These are phyloP conservation scores for Phalaenopsis hybrid DNA, from an alignment of 116 monocot species.

Conservation along the genomic window DNA sequence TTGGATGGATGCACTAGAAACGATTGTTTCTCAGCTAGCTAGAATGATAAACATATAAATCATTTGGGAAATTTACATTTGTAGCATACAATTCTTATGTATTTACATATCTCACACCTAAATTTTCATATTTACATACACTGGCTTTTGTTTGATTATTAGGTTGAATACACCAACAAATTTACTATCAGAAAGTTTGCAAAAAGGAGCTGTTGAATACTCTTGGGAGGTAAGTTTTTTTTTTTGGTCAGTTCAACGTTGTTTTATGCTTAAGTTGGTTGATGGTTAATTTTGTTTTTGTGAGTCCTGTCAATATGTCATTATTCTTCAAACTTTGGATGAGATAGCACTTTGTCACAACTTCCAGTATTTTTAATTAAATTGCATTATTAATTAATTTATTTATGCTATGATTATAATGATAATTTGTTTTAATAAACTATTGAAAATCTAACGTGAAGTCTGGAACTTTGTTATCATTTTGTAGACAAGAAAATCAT, in stretches of 20 bases:
- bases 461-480: neutral
- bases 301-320: neutral
- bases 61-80: no score
- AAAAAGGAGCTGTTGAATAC: conserved; percentile 48
- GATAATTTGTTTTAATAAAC: neutral
- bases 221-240: conserved; percentile 68
- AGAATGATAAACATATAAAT: no score
- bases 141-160: conserved; percentile 11
- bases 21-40: no score
- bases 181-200: conserved; percentile 49
- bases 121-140: no score
- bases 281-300: neutral
- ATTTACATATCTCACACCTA: no score
- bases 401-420: neutral
- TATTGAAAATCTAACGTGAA: neutral
- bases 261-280: neutral
- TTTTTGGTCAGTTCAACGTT: neutral
- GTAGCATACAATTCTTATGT: no score
- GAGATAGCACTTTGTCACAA: neutral
- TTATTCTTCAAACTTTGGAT: neutral
- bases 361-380: neutral
- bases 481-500: neutral
- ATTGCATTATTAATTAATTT: neutral
- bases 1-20: no score
- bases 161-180: conserved; percentile 58